Conservation (phyloP, 306 rosid species). For the Trifolium fragiferum region DNA sequence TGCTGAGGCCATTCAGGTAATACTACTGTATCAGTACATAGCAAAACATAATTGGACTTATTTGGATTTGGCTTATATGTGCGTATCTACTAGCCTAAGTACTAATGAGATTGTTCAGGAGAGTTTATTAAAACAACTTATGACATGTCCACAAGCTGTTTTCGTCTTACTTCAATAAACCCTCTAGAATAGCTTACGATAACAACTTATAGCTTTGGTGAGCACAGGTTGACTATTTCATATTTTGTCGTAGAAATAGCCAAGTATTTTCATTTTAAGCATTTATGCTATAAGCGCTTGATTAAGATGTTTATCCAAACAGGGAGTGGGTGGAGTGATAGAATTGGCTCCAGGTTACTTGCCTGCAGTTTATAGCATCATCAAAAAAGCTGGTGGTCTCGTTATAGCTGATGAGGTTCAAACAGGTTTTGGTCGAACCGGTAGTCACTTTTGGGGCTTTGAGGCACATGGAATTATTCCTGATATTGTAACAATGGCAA, state of each 20-base stretch:
- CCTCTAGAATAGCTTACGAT: no score
- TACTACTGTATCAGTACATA: not conserved
- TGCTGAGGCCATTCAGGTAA: constrained; percentile 58
- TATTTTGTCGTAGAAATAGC: no score
- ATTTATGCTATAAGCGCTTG: not conserved
- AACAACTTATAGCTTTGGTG: no score
- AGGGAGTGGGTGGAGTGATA: constrained; percentile 56
- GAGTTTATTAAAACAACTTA: not conserved
- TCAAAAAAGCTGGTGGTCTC: constrained; percentile 57
- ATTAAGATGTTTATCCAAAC: not conserved
- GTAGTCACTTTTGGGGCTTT: constrained; percentile 62
- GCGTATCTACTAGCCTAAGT: not conserved
- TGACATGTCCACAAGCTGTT: not conserved
- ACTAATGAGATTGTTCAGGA: no score
- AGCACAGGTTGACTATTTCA: no score
- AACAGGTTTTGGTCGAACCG: constrained; percentile 57
- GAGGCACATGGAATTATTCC: constrained; percentile 58
- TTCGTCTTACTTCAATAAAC: not conserved
- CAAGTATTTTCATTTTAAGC: not conserved
- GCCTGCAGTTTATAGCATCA: constrained; percentile 49
- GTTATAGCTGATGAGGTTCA: constrained; percentile 62
- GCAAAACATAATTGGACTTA: no score
- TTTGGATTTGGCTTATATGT: not conserved
- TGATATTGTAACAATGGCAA: constrained; percentile 60
- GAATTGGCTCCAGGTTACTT: constrained; percentile 61